These are phyloP conservation scores for Fonsecaea nubica DNA, from an alignment of 2,329 filamentous ascomycete genomes.

Conservation along the genomic window DNA sequence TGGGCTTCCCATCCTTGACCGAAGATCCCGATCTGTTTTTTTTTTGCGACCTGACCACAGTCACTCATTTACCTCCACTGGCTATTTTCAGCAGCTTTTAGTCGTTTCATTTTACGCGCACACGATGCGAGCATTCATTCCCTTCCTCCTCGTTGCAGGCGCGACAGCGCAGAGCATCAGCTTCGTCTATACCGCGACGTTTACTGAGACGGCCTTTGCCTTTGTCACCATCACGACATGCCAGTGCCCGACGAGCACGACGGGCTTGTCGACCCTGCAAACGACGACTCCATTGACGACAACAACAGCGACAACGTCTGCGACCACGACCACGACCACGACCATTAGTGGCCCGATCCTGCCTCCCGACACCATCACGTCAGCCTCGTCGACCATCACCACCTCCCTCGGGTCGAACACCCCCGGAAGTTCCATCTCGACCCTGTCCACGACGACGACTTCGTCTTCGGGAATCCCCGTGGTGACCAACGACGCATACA, in stretches of 20 bases:
- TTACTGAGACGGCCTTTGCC: slow-evolving; percentile 26
- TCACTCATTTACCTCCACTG: slow-evolving; percentile 26
- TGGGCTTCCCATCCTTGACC: background rate
- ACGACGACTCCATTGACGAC: background rate
- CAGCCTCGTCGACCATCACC: slow-evolving; percentile 8
- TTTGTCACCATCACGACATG: slow-evolving; percentile 30
- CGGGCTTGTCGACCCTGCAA: slow-evolving; percentile 5
- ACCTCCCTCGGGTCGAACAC: background rate
- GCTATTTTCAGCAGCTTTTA: background rate
- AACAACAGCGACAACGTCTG: background rate
- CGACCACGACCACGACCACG: slow-evolving; percentile 1
- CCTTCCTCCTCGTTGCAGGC: slow-evolving; percentile 21
- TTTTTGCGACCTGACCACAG: slow-evolving; percentile 19
- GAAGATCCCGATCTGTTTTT: background rate
- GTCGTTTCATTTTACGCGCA: background rate
- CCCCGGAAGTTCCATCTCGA: slow-evolving; percentile 2
- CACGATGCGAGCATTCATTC: slow-evolving; percentile 21
- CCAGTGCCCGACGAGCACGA: slow-evolving; percentile 21
- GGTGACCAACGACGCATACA: slow-evolving; percentile 35
- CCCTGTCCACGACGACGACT: slow-evolving; percentile 7
- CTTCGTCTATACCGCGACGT: slow-evolving; percentile 28
- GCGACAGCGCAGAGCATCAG: slow-evolving; percentile 28
- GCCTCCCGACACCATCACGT: slow-evolving; percentile 6
- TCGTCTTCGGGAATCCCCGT: slow-evolving; percentile 14
- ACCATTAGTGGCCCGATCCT: slow-evolving; percentile 2